These are phyloP conservation scores for Sanguinoderma infundibulare DNA, from an alignment of 1,284 basidiomycete genomes.

Conservation along the genomic window DNA sequence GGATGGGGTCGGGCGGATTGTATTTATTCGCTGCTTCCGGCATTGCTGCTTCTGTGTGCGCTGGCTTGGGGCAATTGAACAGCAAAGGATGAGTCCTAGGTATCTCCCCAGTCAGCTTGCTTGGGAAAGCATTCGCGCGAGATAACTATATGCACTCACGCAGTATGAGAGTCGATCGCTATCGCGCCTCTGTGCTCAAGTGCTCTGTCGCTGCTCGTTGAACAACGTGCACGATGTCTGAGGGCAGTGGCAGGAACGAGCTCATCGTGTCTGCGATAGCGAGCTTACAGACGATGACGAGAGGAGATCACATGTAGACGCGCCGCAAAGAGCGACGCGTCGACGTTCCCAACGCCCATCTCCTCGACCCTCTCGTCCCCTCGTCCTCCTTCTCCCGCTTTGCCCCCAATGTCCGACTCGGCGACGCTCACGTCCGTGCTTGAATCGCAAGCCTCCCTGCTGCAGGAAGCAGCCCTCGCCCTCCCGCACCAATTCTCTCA, in stretches of 20 bases:
- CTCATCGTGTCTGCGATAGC: not conserved
- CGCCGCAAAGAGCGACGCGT: not conserved
- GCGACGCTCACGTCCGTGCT: slow-evolving; percentile 40
- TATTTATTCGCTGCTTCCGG: slow-evolving; percentile 22
- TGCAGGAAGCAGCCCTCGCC: slow-evolving; percentile 71
- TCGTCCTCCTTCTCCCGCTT: not conserved
- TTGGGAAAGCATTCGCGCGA: not conserved
- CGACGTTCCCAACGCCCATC: not conserved
- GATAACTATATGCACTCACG: not conserved
- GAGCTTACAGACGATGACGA: not conserved
- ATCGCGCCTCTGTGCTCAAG: not conserved
- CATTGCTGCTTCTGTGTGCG: slow-evolving; percentile 9
- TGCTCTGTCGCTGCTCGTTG: not conserved
- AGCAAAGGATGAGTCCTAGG: not conserved
- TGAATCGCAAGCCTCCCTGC: slow-evolving; percentile 61
- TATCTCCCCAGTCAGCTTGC: not conserved
- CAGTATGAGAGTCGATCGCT: not conserved
- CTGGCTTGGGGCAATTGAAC: not conserved
- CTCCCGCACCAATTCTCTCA: slow-evolving; percentile 77
- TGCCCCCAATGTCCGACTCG: slow-evolving; percentile 22
- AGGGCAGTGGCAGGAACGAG: not conserved
- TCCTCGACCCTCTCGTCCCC: not conserved
- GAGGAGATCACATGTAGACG: slow-evolving; percentile 21
- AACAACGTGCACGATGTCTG: not conserved
- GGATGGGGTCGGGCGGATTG: slow-evolving; percentile 77